Base-by-base conservation (phyloP, 306 rosid genomes). In the Styphnolobium japonicum region DNA sequence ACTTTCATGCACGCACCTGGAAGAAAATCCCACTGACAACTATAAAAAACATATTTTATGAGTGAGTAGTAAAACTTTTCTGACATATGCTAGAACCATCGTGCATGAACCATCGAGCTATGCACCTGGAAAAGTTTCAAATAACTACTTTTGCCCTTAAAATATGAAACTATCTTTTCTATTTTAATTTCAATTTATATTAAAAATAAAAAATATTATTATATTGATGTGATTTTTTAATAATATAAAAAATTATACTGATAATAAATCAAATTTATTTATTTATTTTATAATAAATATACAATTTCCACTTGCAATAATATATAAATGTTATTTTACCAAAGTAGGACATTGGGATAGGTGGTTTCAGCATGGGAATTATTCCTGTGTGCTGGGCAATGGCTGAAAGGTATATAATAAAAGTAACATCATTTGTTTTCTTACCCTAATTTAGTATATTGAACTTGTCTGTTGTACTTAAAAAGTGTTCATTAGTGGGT, bases 401-500 rank as follows among this genome's bases (percentile, higher is more conserved):
- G 25, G 46, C 67, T 71, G 45, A 80, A 80, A 76, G 73, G 61
- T 51, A 36, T 60, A 45, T 70, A 60, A 61, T 48, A 52, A 82
- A 65, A 53, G 58, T 71, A 80, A 12, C 40, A 69, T 62, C 11
- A 22, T 79, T 80, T 84, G 74, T 69, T 46, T 53, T 10, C 52
- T 69, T 61, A 49, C 14, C 56, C 15, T 27, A 78, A 29, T 19
- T 29, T 39, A 74, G 9, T 23, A 53, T 43, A 69, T 57, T 43
- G 25, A 75, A 62, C 31, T 57, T 22, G 9, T 27, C 12, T 3
- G 9, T 61, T 10, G 36, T 42, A 61, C 82, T 33, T 53, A 6
- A 12, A 80, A 75, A 40, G 74, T 19, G 61, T 63, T 75, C 11
- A 63, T 42, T 49, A 75, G 80, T 76, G 77, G 85, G 40, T 25